A percentile compares a stretch with the other conserved stretches of the same genome.
These are phyloP conservation scores for Entomortierella beljakovae DNA, from an alignment of 192 early-diverging fungal genomes.

Conservation along the genomic window DNA sequence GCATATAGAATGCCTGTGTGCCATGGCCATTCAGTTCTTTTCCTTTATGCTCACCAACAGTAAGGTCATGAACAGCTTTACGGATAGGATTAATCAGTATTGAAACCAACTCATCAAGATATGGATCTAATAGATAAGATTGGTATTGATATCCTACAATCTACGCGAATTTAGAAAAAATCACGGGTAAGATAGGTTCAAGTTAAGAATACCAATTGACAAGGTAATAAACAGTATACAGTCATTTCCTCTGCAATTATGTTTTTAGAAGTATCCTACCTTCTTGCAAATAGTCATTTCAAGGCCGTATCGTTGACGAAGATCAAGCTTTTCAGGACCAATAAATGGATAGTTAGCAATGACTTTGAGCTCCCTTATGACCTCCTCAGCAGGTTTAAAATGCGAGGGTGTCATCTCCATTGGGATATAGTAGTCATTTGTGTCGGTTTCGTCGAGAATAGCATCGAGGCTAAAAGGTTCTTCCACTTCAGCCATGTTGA, in stretches of 20 bases:
- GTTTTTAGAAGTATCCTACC: background rate
- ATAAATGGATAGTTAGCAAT: conserved; percentile 15
- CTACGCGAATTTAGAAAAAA: conserved; percentile 23
- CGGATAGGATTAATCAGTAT: conserved; percentile 70
- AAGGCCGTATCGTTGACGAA: conserved; percentile 17
- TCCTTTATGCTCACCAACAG: conserved; percentile 29
- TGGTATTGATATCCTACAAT: conserved; percentile 78
- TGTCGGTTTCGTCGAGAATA: conserved; percentile 14
- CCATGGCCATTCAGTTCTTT: conserved; percentile 32
- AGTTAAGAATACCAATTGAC: background rate
- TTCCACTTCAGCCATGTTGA: conserved; percentile 7
- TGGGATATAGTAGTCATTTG: conserved; percentile 4
- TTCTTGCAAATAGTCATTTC: conserved; percentile 3
- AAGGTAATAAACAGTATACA: background rate
- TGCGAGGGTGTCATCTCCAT: conserved; percentile 36
- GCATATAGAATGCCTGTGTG: conserved; percentile 55
- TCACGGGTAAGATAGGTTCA: background rate
- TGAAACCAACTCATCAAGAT: conserved; percentile 72
- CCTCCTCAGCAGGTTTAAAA: conserved; percentile 21
- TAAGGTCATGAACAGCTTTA: conserved; percentile 27
- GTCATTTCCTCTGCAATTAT: background rate
- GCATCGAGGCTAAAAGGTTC: conserved; percentile 20
- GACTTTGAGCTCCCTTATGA: conserved; percentile 24
- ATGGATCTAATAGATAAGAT: conserved; percentile 81
- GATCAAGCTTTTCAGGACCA: conserved; percentile 19